Conservation (phyloP, 225 moss, liverwort and hornwort species). For the Ulota crispa region DNA sequence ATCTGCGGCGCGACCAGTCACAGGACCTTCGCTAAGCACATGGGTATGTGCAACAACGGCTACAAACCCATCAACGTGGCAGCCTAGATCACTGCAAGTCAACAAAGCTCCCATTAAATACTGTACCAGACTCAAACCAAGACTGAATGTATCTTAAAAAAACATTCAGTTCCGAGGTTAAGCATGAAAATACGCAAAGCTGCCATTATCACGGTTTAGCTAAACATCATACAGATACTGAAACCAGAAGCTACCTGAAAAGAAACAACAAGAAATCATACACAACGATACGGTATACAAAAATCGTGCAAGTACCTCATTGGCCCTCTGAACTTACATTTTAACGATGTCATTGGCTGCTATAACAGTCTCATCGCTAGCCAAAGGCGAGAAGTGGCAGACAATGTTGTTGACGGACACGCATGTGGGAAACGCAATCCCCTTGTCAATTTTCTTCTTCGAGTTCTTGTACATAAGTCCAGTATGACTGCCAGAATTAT, state of each 20-base stretch:
- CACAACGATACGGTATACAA: not conserved
- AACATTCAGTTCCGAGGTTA: no score
- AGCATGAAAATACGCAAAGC: not conserved
- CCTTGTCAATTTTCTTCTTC: constrained; percentile 97
- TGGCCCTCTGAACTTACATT: constrained; percentile 58
- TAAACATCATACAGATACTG: not conserved
- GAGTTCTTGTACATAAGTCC: constrained; percentile 91
- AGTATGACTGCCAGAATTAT: constrained; percentile 66
- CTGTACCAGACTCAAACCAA: not conserved
- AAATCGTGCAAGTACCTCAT: not conserved
- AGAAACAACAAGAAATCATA: not conserved
- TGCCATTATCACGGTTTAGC: not conserved
- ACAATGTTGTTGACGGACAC: constrained; percentile 94
- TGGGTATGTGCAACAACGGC: constrained; percentile 96
- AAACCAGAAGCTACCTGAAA: not conserved
- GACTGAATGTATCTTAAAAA: not conserved
- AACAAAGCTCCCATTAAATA: not conserved
- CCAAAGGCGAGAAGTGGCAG: constrained; percentile 97
- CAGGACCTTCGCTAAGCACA: constrained; percentile 82
- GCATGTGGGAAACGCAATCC: constrained; percentile 93
- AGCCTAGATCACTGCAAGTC: constrained; percentile 80
- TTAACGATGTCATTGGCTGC: constrained; percentile 74
- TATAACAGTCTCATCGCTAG: constrained; percentile 76
- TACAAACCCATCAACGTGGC: constrained; percentile 97
- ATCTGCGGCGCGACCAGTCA: constrained; percentile 91